Evolutionary conservation across 1,139 yeast genomes (phyloP).

Genomic region (Geotrichum klebahnii): DNA sequence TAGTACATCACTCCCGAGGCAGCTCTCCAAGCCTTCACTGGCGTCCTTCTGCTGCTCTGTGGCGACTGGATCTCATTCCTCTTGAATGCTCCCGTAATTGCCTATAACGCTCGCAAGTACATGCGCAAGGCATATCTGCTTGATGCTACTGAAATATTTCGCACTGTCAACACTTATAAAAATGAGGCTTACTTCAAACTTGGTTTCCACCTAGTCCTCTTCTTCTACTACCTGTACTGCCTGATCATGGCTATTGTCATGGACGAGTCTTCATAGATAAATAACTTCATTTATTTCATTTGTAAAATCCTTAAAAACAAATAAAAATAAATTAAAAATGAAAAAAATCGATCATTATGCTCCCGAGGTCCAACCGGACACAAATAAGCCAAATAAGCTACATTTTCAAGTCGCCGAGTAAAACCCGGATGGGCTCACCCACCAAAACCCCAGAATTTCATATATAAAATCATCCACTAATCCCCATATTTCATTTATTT

Average conservation of each 20-base stretch:
- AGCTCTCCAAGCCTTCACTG: conserved; percentile 64
- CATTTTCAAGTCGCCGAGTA: not conserved
- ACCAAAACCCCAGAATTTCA: conserved; percentile 10
- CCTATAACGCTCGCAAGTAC: conserved; percentile 67
- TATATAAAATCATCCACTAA: conserved; percentile 2
- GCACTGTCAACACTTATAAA: conserved; percentile 84
- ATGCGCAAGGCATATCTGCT: conserved; percentile 69
- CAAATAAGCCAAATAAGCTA: too few relatives aligned
- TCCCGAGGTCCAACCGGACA: conserved; percentile 5
- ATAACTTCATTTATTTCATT: not conserved
- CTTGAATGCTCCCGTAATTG: conserved; percentile 72
- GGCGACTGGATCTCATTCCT: conserved; percentile 91
- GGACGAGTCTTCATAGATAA: conserved; percentile 13
- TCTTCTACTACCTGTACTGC: conserved; percentile 87
- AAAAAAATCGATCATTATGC: not conserved
- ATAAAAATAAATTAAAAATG: not conserved
- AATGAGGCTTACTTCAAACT: conserved; percentile 81
- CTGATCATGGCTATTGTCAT: conserved; percentile 51
- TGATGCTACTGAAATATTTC: conserved; percentile 92
- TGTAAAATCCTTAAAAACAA: not conserved
- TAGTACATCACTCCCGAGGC: conserved; percentile 78
- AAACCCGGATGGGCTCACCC: not conserved
- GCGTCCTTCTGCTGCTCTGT: conserved; percentile 62
- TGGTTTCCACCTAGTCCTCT: conserved; percentile 81
- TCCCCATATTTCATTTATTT: not conserved